Base-by-base conservation (phyloP, 2,329 filamentous ascomycete species). In the Berkeleyomyces basicola region DNA sequence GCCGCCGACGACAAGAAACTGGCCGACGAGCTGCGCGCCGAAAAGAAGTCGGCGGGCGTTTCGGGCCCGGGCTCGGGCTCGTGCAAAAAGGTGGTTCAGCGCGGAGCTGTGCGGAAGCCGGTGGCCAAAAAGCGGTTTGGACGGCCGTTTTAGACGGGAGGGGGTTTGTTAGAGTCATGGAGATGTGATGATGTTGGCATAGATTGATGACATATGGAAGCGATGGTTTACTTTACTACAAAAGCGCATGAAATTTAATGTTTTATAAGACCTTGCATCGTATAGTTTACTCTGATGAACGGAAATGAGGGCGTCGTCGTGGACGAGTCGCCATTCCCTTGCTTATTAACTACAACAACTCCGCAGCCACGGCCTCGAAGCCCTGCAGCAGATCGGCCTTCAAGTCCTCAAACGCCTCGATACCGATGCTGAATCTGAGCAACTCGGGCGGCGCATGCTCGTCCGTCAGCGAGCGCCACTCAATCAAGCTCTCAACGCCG, bases 391-490 rank as follows among this genome's bases (percentile, higher is more conserved):
- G 71, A 76, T 97, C 92, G 44, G 79, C 79, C 72, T 80, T 83
- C 70, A 99, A 71, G 74, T 97, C 93, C 72, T 93, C 87, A 78
- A 87, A 87, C 57, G 81, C 82, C 77, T 99, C 93, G 40, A 96
- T 80, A 0, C 93, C 93, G 42, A 96, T 75, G 72, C 91, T 96
- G 39, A 99, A 75, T 60, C 93, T 77, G 72, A 96, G 70, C 71
- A 97, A 72, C 64, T 82, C 78, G 70, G 78, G 81, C 70, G 95
- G 88, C 46, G 95, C 84, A 0, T 72, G 77, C 2, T 74, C 69
- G 76, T 99, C 93, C 64, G 84, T 86, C 89, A 99, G 93, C 58
- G 87, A 82, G 64, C 93, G 80, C 93, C 93, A 99, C 79, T 99
- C 93, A 68, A 99, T 91, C 76, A 97, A 74, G 70, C 89, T 93